Percentiles rank a stretch among this genome's conserved stretches.
Evolutionary conservation across 192 early-diverging fungal species (phyloP).

Genomic region (Mortierella antarctica): DNA sequence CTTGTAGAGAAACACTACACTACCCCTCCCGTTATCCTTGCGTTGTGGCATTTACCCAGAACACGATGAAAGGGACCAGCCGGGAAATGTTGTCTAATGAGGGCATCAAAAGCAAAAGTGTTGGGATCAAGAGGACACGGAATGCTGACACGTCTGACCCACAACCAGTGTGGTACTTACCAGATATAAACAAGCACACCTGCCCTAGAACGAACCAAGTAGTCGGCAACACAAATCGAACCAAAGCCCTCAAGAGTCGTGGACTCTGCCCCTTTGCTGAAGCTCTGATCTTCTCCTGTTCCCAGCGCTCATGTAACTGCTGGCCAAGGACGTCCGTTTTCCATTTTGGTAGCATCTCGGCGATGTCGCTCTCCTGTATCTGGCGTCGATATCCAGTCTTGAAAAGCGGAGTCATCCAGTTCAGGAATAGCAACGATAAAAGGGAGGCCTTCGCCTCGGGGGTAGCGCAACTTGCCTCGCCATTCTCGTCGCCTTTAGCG

Average conservation of each 20-base stretch:
- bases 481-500: background rate
- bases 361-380: slow-evolving; percentile 46
- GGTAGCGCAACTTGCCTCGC: background rate
- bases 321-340: slow-evolving; percentile 9
- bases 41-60: slow-evolving; percentile 15
- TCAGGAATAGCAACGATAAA: slow-evolving; percentile 17
- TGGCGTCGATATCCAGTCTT: slow-evolving; percentile 38
- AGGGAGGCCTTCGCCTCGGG: slow-evolving; percentile 41
- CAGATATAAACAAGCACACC: slow-evolving; percentile 2
- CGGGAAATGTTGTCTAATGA: slow-evolving; percentile 15
- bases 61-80: slow-evolving; percentile 23
- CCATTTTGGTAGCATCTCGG: slow-evolving; percentile 34
- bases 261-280: background rate
- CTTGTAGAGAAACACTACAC: no score
- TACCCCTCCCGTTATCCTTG: no score
- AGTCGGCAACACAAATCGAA: slow-evolving; percentile 16
- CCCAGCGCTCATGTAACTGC: slow-evolving; percentile 8
- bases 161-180: background rate
- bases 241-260: slow-evolving; percentile 18
- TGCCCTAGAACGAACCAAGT: slow-evolving; percentile 12
- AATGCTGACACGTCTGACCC: background rate
- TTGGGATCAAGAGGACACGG: background rate
- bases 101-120: background rate
- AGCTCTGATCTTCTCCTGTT: slow-evolving; percentile 8
- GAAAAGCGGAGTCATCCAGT: slow-evolving; percentile 52